Evolutionary conservation across 225 moss, liverwort and hornwort genomes (phyloP).

Genomic region (Pleurozium schreberi): DNA sequence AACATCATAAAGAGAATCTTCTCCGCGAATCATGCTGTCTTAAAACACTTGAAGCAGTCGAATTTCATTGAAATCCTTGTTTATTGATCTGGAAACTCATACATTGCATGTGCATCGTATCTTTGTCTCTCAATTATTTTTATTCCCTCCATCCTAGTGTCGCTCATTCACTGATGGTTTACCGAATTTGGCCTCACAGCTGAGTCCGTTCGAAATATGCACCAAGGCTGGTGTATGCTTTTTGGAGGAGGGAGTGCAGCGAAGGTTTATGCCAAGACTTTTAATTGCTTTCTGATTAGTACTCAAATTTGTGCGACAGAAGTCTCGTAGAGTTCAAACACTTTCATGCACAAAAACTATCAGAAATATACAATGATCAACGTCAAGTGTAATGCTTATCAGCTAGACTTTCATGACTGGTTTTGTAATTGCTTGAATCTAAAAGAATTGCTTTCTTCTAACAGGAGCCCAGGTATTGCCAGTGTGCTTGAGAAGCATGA

Average conservation of each 20-base stretch:
- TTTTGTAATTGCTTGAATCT: neutral
- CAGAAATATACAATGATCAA: neutral
- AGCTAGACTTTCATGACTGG: neutral
- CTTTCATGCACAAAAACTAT: neutral
- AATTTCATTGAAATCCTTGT: neutral
- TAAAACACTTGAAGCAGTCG: neutral
- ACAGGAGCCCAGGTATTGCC: slow-evolving; percentile 50
- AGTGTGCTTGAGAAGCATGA: slow-evolving; percentile 60
- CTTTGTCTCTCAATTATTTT: neutral
- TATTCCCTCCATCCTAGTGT: neutral
- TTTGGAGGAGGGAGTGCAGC: slow-evolving; percentile 13
- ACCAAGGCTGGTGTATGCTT: slow-evolving; percentile 78
- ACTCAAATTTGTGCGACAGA: neutral
- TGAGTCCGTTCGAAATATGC: slow-evolving; percentile 68
- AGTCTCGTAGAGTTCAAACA: neutral
- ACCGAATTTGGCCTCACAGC: slow-evolving; percentile 23
- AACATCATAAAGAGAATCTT: neutral
- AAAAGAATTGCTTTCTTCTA: neutral
- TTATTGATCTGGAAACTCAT: neutral
- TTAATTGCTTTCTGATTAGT: neutral
- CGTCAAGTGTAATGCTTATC: neutral
- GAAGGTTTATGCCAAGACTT: slow-evolving; percentile 7
- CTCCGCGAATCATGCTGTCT: neutral
- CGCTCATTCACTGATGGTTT: neutral
- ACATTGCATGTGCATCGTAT: neutral